Conservation (phyloP, 768 basidiomycete genomes). For the Pleurotus tuoliensis region DNA sequence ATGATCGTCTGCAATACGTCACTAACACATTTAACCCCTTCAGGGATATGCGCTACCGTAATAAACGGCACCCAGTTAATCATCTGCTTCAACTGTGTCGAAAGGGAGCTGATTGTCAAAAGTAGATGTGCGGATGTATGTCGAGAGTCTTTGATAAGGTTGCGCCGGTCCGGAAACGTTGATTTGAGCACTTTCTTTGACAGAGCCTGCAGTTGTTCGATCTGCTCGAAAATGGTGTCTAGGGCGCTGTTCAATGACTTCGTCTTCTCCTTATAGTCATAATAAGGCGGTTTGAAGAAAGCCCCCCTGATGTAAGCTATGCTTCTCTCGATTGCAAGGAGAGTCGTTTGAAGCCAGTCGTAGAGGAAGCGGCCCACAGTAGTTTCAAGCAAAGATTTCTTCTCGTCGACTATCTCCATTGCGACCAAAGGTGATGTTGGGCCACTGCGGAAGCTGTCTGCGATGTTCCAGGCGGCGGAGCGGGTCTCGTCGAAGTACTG, state of each 20-base stretch:
- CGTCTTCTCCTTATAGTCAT: neutral
- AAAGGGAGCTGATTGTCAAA: neutral
- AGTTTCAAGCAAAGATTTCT: neutral
- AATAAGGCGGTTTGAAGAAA: neutral
- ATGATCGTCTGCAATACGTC: neutral
- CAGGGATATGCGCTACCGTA: neutral
- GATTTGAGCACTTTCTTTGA: neutral
- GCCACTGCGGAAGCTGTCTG: neutral
- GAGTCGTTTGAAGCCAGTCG: neutral
- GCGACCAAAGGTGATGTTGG: neutral
- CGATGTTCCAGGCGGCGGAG: constrained; percentile 4
- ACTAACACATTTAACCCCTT: neutral
- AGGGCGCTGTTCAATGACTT: neutral
- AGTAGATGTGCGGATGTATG: neutral
- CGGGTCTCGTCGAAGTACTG: neutral
- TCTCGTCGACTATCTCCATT: neutral
- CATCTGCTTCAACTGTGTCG: neutral
- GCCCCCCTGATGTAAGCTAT: neutral
- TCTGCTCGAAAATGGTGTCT: neutral
- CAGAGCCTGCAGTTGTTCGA: neutral
- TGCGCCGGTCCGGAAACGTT: neutral
- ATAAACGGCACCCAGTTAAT: neutral
- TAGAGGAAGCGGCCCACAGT: neutral
- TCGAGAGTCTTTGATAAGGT: neutral
- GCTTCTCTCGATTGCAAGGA: neutral